These are phyloP conservation scores for Fusarium praegraminearum DNA, from an alignment of 2,329 filamentous ascomycete genomes.

Conservation along the genomic window DNA sequence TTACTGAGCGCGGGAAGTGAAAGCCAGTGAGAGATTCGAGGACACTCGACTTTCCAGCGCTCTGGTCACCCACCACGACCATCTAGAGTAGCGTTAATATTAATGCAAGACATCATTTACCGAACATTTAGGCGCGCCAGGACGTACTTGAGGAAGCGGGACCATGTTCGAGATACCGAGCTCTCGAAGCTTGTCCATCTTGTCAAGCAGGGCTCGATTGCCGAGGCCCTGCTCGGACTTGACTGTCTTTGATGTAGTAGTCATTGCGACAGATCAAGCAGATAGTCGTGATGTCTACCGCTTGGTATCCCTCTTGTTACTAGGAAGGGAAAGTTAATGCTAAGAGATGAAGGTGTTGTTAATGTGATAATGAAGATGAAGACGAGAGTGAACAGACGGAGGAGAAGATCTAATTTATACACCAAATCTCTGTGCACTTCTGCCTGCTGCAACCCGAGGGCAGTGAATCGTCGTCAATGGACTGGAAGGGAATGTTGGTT, in stretches of 20 bases:
- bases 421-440: not conserved
- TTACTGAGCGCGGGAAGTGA: slow-evolving; percentile 58
- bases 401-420: not conserved
- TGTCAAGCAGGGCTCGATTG: slow-evolving; percentile 47
- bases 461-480: not conserved
- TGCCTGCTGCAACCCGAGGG: not conserved
- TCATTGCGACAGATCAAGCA: slow-evolving; percentile 11
- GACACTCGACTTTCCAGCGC: slow-evolving; percentile 87
- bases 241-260: not conserved
- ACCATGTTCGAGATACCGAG: slow-evolving; percentile 55
- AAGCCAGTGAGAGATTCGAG: slow-evolving; percentile 73
- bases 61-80: slow-evolving; percentile 86
- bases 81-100: slow-evolving; percentile 62
- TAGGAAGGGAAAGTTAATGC: not conserved
- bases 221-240: slow-evolving; percentile 31
- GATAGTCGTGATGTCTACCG: not conserved
- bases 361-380: not conserved
- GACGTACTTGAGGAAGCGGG: slow-evolving; percentile 65
- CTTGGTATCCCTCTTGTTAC: not conserved
- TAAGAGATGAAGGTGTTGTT: not conserved
- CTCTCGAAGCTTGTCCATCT: slow-evolving; percentile 59
- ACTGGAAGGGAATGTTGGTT: not conserved
- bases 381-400: not conserved
- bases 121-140: not conserved
- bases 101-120: not conserved